Conservation (phyloP, 2,329 filamentous ascomycete genomes). For the Paramyrothecium sp. region DNA sequence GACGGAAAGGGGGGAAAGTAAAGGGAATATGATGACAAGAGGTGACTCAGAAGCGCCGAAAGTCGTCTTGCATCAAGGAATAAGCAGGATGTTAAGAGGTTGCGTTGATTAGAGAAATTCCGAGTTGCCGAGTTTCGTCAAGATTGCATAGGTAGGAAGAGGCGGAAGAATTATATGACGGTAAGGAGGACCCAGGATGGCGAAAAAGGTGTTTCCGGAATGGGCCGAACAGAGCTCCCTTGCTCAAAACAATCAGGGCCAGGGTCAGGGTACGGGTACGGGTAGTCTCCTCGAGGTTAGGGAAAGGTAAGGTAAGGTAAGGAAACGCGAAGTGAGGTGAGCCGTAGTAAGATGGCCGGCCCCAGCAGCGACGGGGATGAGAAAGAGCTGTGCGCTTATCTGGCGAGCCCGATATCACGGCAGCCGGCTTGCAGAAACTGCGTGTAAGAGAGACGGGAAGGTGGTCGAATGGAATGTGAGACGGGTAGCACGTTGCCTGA, state of each 20-base stretch:
- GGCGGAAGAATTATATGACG: background rate
- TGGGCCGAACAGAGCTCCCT: background rate
- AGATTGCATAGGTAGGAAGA: background rate
- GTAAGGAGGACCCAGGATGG: background rate
- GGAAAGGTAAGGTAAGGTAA: background rate
- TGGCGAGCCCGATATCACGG: background rate
- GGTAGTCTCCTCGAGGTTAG: too few relatives aligned
- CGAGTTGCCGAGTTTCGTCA: background rate
- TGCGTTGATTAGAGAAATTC: background rate
- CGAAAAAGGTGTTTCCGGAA: background rate
- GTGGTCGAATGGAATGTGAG: constrained; percentile 2
- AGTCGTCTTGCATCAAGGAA: too few relatives aligned
- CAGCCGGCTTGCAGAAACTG: background rate
- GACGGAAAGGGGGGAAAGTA: background rate
- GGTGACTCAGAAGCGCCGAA: too few relatives aligned
- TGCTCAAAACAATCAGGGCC: too few relatives aligned
- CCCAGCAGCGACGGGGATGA: background rate
- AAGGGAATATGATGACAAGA: background rate
- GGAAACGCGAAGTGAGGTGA: background rate
- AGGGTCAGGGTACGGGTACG: too few relatives aligned
- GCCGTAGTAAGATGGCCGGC: background rate
- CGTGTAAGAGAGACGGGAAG: background rate
- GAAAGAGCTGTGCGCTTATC: background rate
- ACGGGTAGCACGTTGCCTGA: background rate
- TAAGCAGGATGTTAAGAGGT: too few relatives aligned